Conservation (phyloP, 805 yeast genomes). For the Cyberlindnera samutprakarnensis region DNA sequence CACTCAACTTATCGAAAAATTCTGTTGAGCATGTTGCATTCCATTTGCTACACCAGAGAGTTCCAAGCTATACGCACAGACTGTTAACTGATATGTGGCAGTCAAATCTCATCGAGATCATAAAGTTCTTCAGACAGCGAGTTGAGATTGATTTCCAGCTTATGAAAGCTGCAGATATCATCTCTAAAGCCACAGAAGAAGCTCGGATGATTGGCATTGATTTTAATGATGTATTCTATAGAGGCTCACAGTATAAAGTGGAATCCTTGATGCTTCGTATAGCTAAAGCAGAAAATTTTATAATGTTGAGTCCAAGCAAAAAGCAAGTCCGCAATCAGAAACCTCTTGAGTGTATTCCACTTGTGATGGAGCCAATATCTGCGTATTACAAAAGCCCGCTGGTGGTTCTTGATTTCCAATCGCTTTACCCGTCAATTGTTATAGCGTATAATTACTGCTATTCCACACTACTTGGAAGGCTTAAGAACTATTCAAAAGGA, state of each 20-base stretch:
- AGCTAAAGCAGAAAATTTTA: constrained; percentile 65
- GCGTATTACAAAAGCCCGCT: constrained; percentile 83
- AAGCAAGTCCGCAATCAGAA: constrained; percentile 76
- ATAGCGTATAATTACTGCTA: constrained; percentile 89
- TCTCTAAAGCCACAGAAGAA: constrained; percentile 70
- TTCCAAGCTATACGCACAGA: constrained; percentile 53
- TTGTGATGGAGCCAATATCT: constrained; percentile 89
- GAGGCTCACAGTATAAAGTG: constrained; percentile 94
- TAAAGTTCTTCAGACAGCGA: constrained; percentile 40
- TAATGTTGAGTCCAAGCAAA: constrained; percentile 74
- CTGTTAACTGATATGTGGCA: constrained; percentile 43
- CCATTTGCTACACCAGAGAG: constrained; percentile 55
- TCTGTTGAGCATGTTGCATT: constrained; percentile 70
- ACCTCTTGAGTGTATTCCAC: constrained; percentile 80
- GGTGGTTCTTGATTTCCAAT: constrained; percentile 87
- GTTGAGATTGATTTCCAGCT: constrained; percentile 32
- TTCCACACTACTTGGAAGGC: constrained; percentile 60
- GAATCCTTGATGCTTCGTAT: constrained; percentile 76
- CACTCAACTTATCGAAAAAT: constrained; percentile 56
- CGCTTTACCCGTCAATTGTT: constrained; percentile 86
- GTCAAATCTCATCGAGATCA: constrained; percentile 26
- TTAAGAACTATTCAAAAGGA: constrained; percentile 38
- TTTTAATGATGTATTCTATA: constrained; percentile 73
- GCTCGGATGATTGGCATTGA: constrained; percentile 86
- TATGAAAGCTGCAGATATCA: constrained; percentile 50